phyloP scores from a whole-genome alignment of 2,329 filamentous ascomycete species.

The Fusarium vanettenii region DNA sequence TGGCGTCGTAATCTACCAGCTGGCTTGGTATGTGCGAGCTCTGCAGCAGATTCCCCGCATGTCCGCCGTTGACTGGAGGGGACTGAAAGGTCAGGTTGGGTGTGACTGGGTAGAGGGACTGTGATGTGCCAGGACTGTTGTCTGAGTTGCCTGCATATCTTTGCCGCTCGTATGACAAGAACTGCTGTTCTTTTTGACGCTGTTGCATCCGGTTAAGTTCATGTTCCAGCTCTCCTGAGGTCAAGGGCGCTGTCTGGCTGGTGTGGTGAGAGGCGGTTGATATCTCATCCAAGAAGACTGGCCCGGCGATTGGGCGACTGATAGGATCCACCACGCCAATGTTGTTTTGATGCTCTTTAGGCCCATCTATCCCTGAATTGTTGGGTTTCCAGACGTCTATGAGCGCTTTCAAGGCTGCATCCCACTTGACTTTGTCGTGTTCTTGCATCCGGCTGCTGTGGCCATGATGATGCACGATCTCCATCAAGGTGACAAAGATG shows the following conservation, averaged over 20 bases:
- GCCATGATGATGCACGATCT: conserved; percentile 49
- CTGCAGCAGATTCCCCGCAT: conserved; percentile 35
- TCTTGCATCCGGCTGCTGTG: conserved; percentile 47
- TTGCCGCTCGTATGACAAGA: conserved; percentile 37
- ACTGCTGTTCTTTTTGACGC: conserved; percentile 33
- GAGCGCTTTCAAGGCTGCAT: conserved; percentile 41
- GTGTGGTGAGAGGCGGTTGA: conserved; percentile 44
- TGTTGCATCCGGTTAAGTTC: conserved; percentile 40
- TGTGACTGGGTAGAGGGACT: conserved; percentile 38
- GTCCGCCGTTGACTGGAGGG: conserved; percentile 32
- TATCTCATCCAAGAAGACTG: conserved; percentile 42
- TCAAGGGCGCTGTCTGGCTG: conserved; percentile 34
- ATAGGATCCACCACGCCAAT: conserved; percentile 30
- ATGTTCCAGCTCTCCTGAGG: conserved; percentile 35
- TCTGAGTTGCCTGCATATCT: conserved; percentile 32
- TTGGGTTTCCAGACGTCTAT: conserved; percentile 42
- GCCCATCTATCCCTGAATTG: conserved; percentile 18
- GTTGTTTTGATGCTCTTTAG: conserved; percentile 37
- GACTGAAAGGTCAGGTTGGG: conserved; percentile 42
- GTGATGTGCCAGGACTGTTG: conserved; percentile 34
- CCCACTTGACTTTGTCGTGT: conserved; percentile 50
- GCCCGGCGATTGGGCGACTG: conserved; percentile 24
- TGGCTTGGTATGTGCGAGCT: conserved; percentile 36
- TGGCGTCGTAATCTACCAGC: conserved; percentile 61
- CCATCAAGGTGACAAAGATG: conserved; percentile 48